These are phyloP conservation scores for Curvularia lunata DNA, from an alignment of 2,329 filamentous ascomycete genomes.

Conservation along the genomic window DNA sequence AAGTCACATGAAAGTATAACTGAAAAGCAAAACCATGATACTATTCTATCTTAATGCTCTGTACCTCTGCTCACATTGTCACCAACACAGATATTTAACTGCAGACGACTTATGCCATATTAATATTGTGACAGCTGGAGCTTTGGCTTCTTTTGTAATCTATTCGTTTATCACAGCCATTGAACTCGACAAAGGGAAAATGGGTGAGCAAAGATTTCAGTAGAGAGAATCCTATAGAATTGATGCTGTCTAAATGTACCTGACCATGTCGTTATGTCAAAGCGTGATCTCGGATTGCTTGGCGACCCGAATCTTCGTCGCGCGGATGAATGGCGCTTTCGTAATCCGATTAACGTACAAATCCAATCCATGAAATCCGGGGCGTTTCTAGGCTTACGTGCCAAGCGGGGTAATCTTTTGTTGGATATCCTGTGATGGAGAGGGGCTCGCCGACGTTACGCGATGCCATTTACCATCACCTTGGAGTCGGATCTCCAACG, in stretches of 20 bases:
- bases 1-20: neutral
- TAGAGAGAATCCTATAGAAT: neutral
- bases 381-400: neutral
- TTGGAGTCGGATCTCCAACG: neutral
- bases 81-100: neutral
- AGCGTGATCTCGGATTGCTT: neutral
- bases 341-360: neutral
- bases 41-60: neutral
- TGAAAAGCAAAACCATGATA: neutral
- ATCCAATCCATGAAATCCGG: neutral
- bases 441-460: neutral
- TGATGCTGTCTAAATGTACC: neutral
- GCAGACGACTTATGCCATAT: neutral
- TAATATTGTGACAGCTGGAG: neutral
- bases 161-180: neutral
- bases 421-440: neutral
- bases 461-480: neutral
- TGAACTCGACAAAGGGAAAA: no score
- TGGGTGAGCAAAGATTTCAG: neutral
- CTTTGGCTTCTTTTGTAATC: neutral
- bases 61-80: neutral
- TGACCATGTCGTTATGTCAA: neutral
- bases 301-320: neutral
- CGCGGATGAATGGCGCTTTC: neutral
- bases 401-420: neutral